Conservation (phyloP, 495 filamentous ascomycete genomes). For the Cairneyella variabilis region DNA sequence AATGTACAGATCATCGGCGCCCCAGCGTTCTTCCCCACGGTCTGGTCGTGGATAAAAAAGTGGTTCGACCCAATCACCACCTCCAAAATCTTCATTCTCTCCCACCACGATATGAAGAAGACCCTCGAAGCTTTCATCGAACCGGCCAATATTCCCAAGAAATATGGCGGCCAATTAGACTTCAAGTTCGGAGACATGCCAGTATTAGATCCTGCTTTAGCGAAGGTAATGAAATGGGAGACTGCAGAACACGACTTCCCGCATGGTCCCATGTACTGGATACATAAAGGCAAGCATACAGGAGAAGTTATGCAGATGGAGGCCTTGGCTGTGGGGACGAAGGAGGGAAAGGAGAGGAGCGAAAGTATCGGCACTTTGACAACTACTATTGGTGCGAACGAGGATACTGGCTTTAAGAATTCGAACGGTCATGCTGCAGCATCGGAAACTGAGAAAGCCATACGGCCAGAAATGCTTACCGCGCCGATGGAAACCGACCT, state of each 20-base stretch:
- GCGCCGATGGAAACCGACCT: background rate
- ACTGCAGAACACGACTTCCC: conserved; percentile 43
- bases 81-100: conserved; percentile 88
- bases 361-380: conserved; percentile 43
- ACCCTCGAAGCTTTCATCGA: conserved; percentile 80
- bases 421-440: background rate
- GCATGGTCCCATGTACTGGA: conserved; percentile 46
- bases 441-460: background rate
- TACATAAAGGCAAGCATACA: conserved; percentile 33
- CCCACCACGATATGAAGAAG: conserved; percentile 60
- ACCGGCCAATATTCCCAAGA: conserved; percentile 71
- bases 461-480: background rate
- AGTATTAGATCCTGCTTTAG: conserved; percentile 58
- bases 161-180: conserved; percentile 79
- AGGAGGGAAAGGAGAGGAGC: conserved; percentile 29
- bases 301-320: conserved; percentile 38
- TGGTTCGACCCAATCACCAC: conserved; percentile 95
- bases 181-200: conserved; percentile 74
- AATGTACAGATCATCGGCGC: conserved; percentile 71
- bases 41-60: conserved; percentile 93
- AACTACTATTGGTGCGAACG: conserved; percentile 9
- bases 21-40: conserved; percentile 85
- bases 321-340: conserved; percentile 41
- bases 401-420: no score
- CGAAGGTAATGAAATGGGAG: conserved; percentile 44